Percentiles rank a stretch among this genome's conserved stretches.
Conservation (phyloP, 2,329 filamentous ascomycete genomes). For the Talaromyces albobiverticillius region DNA sequence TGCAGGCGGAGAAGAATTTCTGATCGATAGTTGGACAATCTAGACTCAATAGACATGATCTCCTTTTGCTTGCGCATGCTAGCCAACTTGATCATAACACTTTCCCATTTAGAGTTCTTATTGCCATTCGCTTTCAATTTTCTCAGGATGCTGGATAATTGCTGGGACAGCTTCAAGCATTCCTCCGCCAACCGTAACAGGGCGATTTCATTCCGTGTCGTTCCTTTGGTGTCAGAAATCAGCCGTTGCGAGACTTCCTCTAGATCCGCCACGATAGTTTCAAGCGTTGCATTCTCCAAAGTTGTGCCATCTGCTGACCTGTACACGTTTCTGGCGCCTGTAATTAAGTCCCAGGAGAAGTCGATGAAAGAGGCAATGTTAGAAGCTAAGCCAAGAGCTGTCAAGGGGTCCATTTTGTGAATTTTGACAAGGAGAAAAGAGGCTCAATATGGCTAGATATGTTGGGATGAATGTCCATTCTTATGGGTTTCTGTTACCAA, state of each 20-base stretch:
- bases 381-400: constrained; percentile 23
- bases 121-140: constrained; percentile 12
- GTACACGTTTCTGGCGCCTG: constrained; percentile 16
- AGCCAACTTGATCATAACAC: constrained; percentile 16
- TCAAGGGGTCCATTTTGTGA: constrained; percentile 25
- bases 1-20: constrained; percentile 19
- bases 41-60: constrained; percentile 16
- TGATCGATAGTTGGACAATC: constrained; percentile 13
- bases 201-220: constrained; percentile 14
- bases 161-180: background rate
- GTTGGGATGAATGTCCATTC: too few species aligned
- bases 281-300: background rate
- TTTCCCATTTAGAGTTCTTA: constrained; percentile 18
- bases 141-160: background rate
- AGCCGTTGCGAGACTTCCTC: background rate
- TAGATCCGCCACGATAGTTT: background rate
- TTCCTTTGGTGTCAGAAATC: constrained; percentile 1
- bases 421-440: too few species aligned
- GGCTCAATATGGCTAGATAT: too few species aligned
- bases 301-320: constrained; percentile 8
- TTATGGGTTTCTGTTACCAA: too few species aligned
- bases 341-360: constrained; percentile 21
- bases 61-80: constrained; percentile 21
- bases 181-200: constrained; percentile 6
- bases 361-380: constrained; percentile 23